Percentiles rank a stretch among this genome's conserved stretches.
Conservation (phyloP, 2,329 filamentous ascomycete genomes). For the Cytospora chrysosperma region DNA sequence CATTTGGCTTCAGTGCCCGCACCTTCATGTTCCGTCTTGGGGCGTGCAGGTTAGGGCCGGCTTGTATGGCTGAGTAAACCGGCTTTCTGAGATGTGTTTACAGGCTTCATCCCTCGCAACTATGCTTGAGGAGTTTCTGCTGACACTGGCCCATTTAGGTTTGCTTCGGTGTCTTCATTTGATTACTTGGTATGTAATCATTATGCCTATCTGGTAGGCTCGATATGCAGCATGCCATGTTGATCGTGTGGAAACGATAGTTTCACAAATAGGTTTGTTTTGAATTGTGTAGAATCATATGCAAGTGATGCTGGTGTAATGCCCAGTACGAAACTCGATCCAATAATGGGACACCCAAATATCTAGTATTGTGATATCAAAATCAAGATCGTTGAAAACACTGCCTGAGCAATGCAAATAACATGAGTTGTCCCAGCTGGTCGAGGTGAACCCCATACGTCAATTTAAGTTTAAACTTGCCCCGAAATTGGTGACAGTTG, state of each 20-base stretch:
- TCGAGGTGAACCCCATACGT: conserved; percentile 7
- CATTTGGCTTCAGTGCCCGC: conserved; percentile 62
- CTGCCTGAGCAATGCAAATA: background rate
- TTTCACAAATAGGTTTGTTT: too few relatives aligned
- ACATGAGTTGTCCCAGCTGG: background rate
- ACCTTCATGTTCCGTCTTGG: conserved; percentile 57
- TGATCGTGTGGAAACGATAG: too few relatives aligned
- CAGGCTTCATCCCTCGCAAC: background rate
- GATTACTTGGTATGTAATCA: background rate
- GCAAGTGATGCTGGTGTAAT: too few relatives aligned
- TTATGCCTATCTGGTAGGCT: background rate
- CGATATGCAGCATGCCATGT: background rate
- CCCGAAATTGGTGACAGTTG: conserved; percentile 4
- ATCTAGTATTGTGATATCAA: conserved; percentile 2
- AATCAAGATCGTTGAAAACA: too few relatives aligned
- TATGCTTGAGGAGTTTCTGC: background rate
- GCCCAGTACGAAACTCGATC: too few relatives aligned
- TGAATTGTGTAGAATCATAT: too few relatives aligned
- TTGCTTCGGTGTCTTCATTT: background rate
- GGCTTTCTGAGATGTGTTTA: conserved; percentile 32
- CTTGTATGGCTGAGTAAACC: conserved; percentile 38
- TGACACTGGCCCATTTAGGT: background rate
- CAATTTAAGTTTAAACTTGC: conserved; percentile 5
- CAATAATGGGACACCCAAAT: background rate
- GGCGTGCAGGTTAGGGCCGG: conserved; percentile 34